Evolutionary conservation across 2,329 filamentous ascomycete species (phyloP).

Genomic region (Hypoxylon sp.): DNA sequence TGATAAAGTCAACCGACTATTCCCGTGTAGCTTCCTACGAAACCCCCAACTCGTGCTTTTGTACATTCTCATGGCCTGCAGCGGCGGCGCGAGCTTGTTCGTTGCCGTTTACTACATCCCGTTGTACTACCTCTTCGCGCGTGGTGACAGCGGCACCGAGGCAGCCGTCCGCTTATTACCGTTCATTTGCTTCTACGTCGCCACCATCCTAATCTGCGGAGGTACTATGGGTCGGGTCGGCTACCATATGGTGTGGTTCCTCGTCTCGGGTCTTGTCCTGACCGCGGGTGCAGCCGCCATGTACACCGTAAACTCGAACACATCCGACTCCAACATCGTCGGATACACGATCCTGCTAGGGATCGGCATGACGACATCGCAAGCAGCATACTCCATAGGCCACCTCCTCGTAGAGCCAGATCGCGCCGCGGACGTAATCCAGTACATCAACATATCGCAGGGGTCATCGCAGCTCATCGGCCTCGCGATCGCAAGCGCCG

Average conservation of each 20-base stretch:
- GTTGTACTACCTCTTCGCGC: slow-evolving; percentile 66
- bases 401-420: slow-evolving; percentile 17
- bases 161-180: slow-evolving; percentile 61
- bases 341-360: slow-evolving; percentile 40
- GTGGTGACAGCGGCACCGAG: slow-evolving; percentile 58
- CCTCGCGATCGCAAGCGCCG: slow-evolving; percentile 36
- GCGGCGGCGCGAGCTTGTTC: slow-evolving; percentile 54
- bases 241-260: slow-evolving; percentile 34
- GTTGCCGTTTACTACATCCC: slow-evolving; percentile 66
- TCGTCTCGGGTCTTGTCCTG: slow-evolving; percentile 25
- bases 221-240: slow-evolving; percentile 18
- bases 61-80: slow-evolving; percentile 56
- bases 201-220: slow-evolving; percentile 32
- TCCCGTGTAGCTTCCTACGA: slow-evolving; percentile 62
- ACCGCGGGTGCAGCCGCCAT: slow-evolving; percentile 33
- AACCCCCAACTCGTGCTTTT: slow-evolving; percentile 59
- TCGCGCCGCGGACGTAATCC: slow-evolving; percentile 32
- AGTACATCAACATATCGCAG: slow-evolving; percentile 43
- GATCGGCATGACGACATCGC: slow-evolving; percentile 33
- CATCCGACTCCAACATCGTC: slow-evolving; percentile 32
- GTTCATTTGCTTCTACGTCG: slow-evolving; percentile 44
- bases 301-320: slow-evolving; percentile 27
- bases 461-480: slow-evolving; percentile 35
- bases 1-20: slow-evolving; percentile 57
- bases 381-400: slow-evolving; percentile 36